Conservation (phyloP, 176 grass and related monocot species). For the Bolboschoenus planiculmis region DNA sequence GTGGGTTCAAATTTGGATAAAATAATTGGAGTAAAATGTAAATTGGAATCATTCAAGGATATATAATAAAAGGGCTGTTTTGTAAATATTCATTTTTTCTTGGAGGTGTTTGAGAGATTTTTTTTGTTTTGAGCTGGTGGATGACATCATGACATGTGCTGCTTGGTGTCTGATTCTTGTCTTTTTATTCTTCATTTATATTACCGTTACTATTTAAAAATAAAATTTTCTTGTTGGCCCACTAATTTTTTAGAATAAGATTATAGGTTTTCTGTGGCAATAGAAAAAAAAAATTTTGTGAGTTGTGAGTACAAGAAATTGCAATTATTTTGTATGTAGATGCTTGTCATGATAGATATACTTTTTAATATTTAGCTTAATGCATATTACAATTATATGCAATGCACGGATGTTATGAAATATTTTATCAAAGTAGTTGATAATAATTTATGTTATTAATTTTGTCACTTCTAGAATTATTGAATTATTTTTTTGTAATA, state of each 20-base stretch:
- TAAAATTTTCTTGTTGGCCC: background rate
- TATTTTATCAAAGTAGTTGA: too few species aligned
- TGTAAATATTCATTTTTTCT: background rate
- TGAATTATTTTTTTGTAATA: too few species aligned
- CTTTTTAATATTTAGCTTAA: background rate
- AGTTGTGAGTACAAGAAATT: background rate
- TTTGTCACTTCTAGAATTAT: too few species aligned
- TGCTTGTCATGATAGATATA: background rate
- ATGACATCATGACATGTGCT: constrained; percentile 19
- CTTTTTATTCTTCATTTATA: constrained; percentile 5
- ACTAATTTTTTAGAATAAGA: background rate
- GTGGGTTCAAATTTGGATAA: background rate
- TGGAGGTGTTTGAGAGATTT: background rate
- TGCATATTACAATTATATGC: background rate
- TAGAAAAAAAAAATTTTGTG: too few species aligned
- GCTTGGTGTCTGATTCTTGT: background rate
- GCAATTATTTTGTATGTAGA: background rate
- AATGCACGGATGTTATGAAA: too few species aligned
- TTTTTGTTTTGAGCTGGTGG: background rate
- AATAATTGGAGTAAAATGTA: background rate
- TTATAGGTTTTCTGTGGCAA: background rate
- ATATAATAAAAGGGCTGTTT: background rate
- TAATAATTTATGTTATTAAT: too few species aligned
- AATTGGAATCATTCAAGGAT: background rate
- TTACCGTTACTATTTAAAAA: constrained; percentile 24